Evolutionary conservation across 1,284 basidiomycete genomes (phyloP).

Genomic region (Cutaneotrichosporon arboriforme): DNA sequence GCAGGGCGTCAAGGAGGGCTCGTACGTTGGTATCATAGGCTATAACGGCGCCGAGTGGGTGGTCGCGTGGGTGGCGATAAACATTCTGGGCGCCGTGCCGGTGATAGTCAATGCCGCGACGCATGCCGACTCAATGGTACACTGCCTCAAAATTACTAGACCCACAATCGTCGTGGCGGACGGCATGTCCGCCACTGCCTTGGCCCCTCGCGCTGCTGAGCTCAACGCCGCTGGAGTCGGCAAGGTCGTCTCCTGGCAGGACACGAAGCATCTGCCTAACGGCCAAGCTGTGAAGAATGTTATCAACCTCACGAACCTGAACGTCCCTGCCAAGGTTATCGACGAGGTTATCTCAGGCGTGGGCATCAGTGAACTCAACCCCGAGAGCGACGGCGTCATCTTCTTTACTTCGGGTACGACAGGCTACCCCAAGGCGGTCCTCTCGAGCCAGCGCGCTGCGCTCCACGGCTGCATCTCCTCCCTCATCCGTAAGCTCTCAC

Average conservation of each 20-base stretch:
- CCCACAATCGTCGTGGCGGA: slow-evolving; percentile 34
- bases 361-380: slow-evolving; percentile 19
- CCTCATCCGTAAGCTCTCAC: not conserved
- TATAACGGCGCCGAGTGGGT: slow-evolving; percentile 33
- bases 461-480: slow-evolving; percentile 6
- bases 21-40: slow-evolving; percentile 37
- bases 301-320: not conserved
- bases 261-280: not conserved
- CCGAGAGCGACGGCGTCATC: slow-evolving; percentile 42
- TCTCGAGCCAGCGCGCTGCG: slow-evolving; percentile 29
- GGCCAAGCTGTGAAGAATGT: not conserved
- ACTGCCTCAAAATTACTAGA: slow-evolving; percentile 27
- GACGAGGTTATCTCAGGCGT: slow-evolving; percentile 4
- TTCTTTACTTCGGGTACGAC: slow-evolving; percentile 35
- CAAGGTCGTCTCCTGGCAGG: not conserved
- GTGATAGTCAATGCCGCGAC: slow-evolving; percentile 29
- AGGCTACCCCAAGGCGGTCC: slow-evolving; percentile 34
- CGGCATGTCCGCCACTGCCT: slow-evolving; percentile 21
- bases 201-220: slow-evolving; percentile 3
- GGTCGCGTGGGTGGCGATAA: slow-evolving; percentile 30
- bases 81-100: slow-evolving; percentile 34
- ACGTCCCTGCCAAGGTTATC: not conserved
- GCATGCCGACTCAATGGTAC: slow-evolving; percentile 20
- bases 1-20: slow-evolving; percentile 28
- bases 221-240: slow-evolving; percentile 4